A percentile compares a stretch with the other conserved stretches of the same genome.
Conservation (phyloP, 2,329 filamentous ascomycete genomes). For the Clarireedia homoeocarpa region DNA sequence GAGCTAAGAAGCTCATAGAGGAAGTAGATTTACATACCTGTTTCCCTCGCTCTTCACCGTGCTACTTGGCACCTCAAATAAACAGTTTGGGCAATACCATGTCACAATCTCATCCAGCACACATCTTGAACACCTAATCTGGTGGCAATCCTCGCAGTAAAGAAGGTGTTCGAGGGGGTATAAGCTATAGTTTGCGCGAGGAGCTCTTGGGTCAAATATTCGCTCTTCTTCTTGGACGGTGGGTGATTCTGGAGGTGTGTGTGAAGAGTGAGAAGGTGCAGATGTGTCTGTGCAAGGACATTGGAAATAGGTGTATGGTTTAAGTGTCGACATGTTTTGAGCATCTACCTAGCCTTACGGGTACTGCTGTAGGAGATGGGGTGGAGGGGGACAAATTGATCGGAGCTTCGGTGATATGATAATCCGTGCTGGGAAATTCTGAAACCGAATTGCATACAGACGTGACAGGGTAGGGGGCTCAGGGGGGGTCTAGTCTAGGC, state of each 20-base stretch:
- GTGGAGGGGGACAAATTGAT: not conserved
- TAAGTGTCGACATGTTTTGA: conserved; percentile 40
- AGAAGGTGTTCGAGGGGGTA: conserved; percentile 90
- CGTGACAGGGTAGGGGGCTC: too few species aligned
- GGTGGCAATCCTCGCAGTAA: conserved; percentile 95
- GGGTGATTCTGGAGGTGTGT: conserved; percentile 28
- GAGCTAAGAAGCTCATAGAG: not conserved
- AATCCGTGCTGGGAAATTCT: too few species aligned
- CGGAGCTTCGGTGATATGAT: too few species aligned
- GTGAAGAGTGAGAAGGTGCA: conserved; percentile 27
- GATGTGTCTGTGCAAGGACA: conserved; percentile 53
- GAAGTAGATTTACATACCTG: conserved; percentile 47
- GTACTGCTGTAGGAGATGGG: not conserved
- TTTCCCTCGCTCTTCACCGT: conserved; percentile 90
- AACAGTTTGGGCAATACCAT: conserved; percentile 89
- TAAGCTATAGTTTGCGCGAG: conserved; percentile 82
- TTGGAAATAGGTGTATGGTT: conserved; percentile 59
- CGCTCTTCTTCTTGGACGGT: conserved; percentile 59
- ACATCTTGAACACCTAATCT: conserved; percentile 89
- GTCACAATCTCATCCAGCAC: conserved; percentile 89
- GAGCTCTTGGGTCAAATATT: conserved; percentile 78
- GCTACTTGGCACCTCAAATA: conserved; percentile 93
- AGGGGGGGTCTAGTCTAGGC: too few species aligned
- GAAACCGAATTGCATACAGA: too few species aligned
- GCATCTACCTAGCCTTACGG: not conserved